Base-by-base conservation (phyloP, 495 filamentous ascomycete genomes). In the Xylaria acuta region DNA sequence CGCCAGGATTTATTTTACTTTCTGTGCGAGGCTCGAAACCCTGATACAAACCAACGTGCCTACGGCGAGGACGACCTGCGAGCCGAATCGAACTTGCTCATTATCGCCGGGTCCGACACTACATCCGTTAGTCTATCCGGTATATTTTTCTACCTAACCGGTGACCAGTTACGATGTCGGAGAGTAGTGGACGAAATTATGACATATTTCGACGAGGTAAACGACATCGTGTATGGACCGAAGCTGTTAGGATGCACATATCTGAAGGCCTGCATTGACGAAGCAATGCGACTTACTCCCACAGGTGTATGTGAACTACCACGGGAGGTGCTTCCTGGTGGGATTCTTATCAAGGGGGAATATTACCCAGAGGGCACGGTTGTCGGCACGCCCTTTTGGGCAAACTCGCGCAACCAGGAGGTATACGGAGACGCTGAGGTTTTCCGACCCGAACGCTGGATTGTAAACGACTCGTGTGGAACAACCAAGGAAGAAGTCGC, bases 181-280 rank as follows among this genome's bases (percentile, higher is more conserved):
- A 84, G 82, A 32, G 75, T 90, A 0, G 82, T 80, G 6, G 34
- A 69, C 0, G 89, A 90, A 64, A 75, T 90, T 30, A 80, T 84
- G 0, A 56, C 70, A 0, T 64, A 76, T 0, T 92, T 91, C 65
- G 54, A 75, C 0, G 66, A 75, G 0, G 79, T 79, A 2, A 76
- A 74, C 0, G 86, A 90, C 9, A 91, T 92, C 41, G 84, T 76
- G 2, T 56, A 67, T 32, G 74, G 74, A 3, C 62, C 70, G 0
- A 70, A 60, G 4, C 67, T 75, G 16, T 56, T 85, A 0, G 36
- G 77, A 6, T 79, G 73, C 32, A 60, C 84, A 1, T 93, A 92
- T 70, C 83, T 92, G 14, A 86, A 89, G 53, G 89, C 90, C 1
- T 86, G 88, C 20, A 85, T 93, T 67, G 88, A 91, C 71, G 92